Evolutionary conservation across 2,329 filamentous ascomycete genomes (phyloP), one percentile per base, ranked within the genome.

Genomic region (Diaporthe sp.): DNA sequence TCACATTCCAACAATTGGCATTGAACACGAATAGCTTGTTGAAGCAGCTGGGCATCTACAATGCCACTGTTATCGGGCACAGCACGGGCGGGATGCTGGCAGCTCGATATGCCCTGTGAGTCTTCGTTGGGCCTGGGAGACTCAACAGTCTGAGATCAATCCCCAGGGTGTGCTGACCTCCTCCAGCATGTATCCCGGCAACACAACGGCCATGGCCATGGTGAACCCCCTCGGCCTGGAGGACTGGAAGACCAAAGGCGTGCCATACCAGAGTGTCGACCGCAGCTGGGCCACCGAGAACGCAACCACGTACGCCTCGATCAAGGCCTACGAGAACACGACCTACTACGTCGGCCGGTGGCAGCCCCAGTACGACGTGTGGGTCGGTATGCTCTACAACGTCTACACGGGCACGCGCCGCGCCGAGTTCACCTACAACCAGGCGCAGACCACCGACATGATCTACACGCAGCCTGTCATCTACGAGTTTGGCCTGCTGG

Each of bases 21-120:
- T 83, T 83, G 77, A 90, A 90, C 82, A 90, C 88, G 17, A 83
- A 85, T 55, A 83, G 82, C n/a, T 82, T 91, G 7, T 83, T 90
- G 13, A 77, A 84, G 65, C 81, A 84, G 2, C 83, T 90, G 31
- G 82, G 81, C 15, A 80, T 90, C 61, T 82, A 80, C 44, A 85
- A 84, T 34, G 84, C 84, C 53, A 88, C 85, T 8, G 79, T 91
- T 49, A 85, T 91, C 55, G 89, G 89, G 15, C 89, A 91, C 81
- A 90, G 88, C 1, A 84, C 90, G 79, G 89, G 89, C 62, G 89
- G 88, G 51, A 90, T 90, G 88, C 84, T 90, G 34, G 84, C 87
- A 1, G 84, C 86, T 4, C 87, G 89, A 25, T 90, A 88, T 79
- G 85, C 84, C 0, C 83, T 91, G 65, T 70, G 15, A 70, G 65